A percentile compares a stretch with the other conserved stretches of the same genome.
These are phyloP conservation scores for Acmispon strigosus DNA, from an alignment of 306 rosid genomes.

Conservation along the genomic window DNA sequence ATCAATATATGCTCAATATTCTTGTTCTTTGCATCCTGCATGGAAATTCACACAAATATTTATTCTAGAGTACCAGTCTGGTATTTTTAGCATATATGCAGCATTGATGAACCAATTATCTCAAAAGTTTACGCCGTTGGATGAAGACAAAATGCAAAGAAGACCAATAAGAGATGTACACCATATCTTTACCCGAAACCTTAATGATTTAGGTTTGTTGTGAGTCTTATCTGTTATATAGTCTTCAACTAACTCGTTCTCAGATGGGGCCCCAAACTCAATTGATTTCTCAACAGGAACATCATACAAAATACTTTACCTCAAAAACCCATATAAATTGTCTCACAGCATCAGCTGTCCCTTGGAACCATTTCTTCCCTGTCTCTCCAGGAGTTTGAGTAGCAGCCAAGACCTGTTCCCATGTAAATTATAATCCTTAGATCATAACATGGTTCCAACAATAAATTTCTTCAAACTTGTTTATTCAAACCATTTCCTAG, in stretches of 20 bases:
- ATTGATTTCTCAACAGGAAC: no score
- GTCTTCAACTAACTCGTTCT: no score
- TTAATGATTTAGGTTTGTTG: no score
- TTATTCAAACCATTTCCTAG: background rate
- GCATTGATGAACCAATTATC: no score
- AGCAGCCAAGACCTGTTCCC: slow-evolving; percentile 78
- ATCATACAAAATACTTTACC: slow-evolving; percentile 29
- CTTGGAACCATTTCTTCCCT: slow-evolving; percentile 82
- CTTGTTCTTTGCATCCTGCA: slow-evolving; percentile 76
- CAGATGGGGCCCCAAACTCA: no score
- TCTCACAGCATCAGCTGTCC: slow-evolving; percentile 95
- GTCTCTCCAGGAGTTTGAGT: slow-evolving; percentile 83
- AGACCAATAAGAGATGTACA: no score
- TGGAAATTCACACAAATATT: slow-evolving; percentile 2
- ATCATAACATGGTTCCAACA: background rate
- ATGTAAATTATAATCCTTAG: slow-evolving; percentile 12
- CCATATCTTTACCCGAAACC: no score
- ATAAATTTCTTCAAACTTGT: background rate
- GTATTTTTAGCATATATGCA: background rate
- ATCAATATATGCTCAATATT: slow-evolving; percentile 69
- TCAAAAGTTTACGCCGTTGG: no score
- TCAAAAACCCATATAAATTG: slow-evolving; percentile 80
- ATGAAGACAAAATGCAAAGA: no score
- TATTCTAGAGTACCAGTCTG: background rate
- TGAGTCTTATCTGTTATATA: no score